phyloP scores from a whole-genome alignment of 805 yeast genomes.

The Wickerhamomyces tratensis region DNA sequence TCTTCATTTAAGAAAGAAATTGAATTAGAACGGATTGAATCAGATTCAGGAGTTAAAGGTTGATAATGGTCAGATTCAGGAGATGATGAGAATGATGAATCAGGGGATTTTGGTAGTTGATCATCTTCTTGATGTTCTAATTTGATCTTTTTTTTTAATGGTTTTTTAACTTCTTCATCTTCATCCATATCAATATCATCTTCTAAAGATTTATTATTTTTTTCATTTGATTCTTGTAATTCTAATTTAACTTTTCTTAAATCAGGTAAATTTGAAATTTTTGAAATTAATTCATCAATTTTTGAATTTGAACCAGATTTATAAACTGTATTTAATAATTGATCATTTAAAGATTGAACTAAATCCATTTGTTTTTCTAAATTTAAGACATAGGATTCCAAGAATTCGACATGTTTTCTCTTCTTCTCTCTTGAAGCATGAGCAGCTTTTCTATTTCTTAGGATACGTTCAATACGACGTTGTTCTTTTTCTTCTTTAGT shows the following conservation, averaged over 20 bases:
- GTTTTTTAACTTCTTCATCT: no score
- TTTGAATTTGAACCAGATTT: slow-evolving; percentile 8
- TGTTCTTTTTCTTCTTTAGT: slow-evolving; percentile 97
- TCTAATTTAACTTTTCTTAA: slow-evolving; percentile 1
- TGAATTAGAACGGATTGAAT: no score
- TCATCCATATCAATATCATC: slow-evolving; percentile 1
- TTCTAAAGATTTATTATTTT: slow-evolving; percentile 1
- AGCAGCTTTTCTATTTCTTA: slow-evolving; percentile 93
- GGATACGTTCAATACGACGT: slow-evolving; percentile 84
- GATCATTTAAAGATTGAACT: slow-evolving; percentile 8
- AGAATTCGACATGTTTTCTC: slow-evolving; percentile 79
- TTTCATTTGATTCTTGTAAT: neutral
- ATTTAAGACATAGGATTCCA: slow-evolving; percentile 37
- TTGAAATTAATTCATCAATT: slow-evolving; percentile 8
- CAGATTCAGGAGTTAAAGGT: slow-evolving; percentile 4
- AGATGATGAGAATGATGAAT: slow-evolving; percentile 10
- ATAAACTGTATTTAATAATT: slow-evolving; percentile 6
- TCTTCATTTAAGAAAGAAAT: no score
- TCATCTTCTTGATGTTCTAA: neutral
- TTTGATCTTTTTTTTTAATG: no score
- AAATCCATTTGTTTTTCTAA: slow-evolving; percentile 15
- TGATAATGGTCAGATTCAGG: slow-evolving; percentile 8
- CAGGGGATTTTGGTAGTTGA: slow-evolving; percentile 18
- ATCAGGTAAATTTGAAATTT: slow-evolving; percentile 13
- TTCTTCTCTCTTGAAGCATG: slow-evolving; percentile 96